Evolutionary conservation across 2,329 filamentous ascomycete species (phyloP).

Genomic region (Scedosporium boydii): DNA sequence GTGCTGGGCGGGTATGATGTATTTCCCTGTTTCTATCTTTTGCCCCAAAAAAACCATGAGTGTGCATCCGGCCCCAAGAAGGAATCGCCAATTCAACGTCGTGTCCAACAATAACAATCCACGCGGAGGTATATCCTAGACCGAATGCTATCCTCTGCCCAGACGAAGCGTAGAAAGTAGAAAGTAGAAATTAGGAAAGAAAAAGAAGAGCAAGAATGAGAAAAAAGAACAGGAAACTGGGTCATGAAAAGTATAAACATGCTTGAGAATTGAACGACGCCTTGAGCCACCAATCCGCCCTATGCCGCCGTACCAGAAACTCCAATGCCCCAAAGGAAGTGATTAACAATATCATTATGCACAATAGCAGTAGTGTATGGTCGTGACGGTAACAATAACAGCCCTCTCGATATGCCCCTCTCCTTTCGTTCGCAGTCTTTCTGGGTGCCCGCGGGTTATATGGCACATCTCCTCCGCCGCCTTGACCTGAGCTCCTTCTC

Average conservation of each 20-base stretch:
- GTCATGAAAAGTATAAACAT: not conserved
- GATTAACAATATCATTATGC: not conserved
- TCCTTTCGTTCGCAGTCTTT: not conserved
- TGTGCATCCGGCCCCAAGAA: too few species aligned
- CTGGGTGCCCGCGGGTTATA: not conserved
- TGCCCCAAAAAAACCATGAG: too few species aligned
- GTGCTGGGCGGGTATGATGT: not conserved
- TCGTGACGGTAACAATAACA: not conserved
- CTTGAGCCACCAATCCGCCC: not conserved
- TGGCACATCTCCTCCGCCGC: slow-evolving; percentile 35
- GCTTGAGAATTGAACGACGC: not conserved
- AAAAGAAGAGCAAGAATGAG: not conserved
- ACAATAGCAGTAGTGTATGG: not conserved
- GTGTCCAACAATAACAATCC: too few species aligned
- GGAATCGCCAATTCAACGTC: too few species aligned
- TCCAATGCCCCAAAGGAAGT: not conserved
- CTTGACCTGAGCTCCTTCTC: slow-evolving; percentile 48
- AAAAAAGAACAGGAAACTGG: not conserved
- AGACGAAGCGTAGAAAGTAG: not conserved
- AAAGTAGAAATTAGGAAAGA: not conserved
- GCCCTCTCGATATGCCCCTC: not conserved
- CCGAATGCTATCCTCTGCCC: not conserved
- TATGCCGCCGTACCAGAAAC: not conserved
- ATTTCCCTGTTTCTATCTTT: not conserved
- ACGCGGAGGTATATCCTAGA: not conserved